Evolutionary conservation across 345 rosid species (phyloP).

Genomic region (Brassica carinata): DNA sequence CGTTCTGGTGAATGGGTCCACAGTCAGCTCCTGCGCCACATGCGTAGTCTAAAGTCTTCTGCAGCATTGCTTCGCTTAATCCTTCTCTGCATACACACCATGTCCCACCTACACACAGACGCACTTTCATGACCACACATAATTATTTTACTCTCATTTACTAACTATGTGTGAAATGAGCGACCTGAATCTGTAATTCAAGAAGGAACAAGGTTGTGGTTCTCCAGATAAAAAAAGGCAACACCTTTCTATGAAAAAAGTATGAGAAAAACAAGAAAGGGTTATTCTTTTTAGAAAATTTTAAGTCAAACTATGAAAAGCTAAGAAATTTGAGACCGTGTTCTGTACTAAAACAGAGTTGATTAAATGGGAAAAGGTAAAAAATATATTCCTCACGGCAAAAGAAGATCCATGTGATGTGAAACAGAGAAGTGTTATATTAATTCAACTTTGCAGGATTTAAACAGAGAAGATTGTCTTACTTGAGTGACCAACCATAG

Average conservation of each 20-base stretch:
- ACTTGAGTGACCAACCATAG: slow-evolving; percentile 61
- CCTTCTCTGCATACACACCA: slow-evolving; percentile 92
- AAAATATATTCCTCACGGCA: neutral
- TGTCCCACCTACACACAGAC: slow-evolving; percentile 49
- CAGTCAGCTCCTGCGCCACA: slow-evolving; percentile 99
- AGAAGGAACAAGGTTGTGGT: slow-evolving; percentile 11
- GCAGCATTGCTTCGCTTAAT: slow-evolving; percentile 52
- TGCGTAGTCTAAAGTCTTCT: slow-evolving; percentile 87
- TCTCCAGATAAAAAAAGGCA: slow-evolving; percentile 5
- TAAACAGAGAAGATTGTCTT: slow-evolving; percentile 32
- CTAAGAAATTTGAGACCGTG: slow-evolving; percentile 16
- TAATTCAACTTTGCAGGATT: neutral
- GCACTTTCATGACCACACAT: slow-evolving; percentile 1
- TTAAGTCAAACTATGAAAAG: slow-evolving; percentile 6
- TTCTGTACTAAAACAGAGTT: slow-evolving; percentile 21
- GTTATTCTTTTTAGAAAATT: neutral
- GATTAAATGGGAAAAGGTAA: neutral
- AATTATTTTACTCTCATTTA: neutral
- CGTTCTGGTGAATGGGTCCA: slow-evolving; percentile 59
- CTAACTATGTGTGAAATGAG: slow-evolving; percentile 6
- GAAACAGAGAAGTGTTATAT: neutral
- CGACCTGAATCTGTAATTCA: slow-evolving; percentile 14
- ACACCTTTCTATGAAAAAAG: slow-evolving; percentile 23
- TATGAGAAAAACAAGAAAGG: slow-evolving; percentile 20
- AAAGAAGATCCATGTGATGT: slow-evolving; percentile 12